Base-by-base conservation (phyloP, 805 yeast genomes). In the Barnettozyma siamensis region DNA sequence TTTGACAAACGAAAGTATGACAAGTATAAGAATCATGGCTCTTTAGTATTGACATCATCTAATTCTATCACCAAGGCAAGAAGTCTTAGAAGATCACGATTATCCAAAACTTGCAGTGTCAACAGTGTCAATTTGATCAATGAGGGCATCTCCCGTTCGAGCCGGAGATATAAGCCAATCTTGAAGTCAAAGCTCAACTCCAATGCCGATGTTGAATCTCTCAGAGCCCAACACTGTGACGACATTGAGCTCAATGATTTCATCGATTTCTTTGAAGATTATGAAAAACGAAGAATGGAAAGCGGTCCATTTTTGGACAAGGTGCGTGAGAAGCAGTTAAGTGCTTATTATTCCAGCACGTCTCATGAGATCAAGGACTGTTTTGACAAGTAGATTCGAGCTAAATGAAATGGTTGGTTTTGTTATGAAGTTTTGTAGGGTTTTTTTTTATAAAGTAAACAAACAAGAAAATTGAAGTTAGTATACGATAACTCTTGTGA, bases 151-250 rank as follows among this genome's bases (percentile, higher is more conserved):
- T 11, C 5, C 11, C n/a, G 6, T 11, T 26, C 24, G 12, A 17
- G 7, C 15, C 7, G 5, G 7, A 31, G 15, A 4, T 48, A 55
- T 3, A 62, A 53, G 45, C 62, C 75, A 5, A 69, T 69, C 16
- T 49, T 70, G 24, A 70, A 69, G 35, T 55, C 52, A 17, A 66
- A 48, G 38, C 41, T 49, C 12, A 69, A 70, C 39, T 38, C 38
- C 10, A 63, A 63, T 33, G 64, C 59, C 16, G 58, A 55, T 19
- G 55, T 54, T 19, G 75, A 70, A 45, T 53, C 54, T 1, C 37
- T 53, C 7, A 56, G 66, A 44, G 73, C 70, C 1, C 52, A 47
- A n/a, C 51, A 53, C 19, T 65, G 72, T 42, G 73, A 68, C 42
- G 56, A 47, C 15, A 66, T 69, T 10, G 64, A 56, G 11, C 53